phyloP scores from a whole-genome alignment of 2,329 filamentous ascomycete species.

The Botryosphaeria dothidea region DNA sequence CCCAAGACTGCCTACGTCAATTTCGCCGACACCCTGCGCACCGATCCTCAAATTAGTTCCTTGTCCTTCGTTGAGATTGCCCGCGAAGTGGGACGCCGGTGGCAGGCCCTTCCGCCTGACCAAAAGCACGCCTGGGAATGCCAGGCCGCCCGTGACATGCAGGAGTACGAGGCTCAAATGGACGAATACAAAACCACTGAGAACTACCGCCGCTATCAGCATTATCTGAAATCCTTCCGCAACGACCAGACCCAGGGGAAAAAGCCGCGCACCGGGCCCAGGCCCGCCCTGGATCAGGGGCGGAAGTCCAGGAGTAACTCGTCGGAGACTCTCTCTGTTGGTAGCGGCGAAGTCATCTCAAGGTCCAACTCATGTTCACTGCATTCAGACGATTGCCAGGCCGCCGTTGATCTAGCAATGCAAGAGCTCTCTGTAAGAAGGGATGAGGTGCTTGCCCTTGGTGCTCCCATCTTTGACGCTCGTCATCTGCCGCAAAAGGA shows the following conservation, averaged over 20 bases:
- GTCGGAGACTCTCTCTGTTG: not conserved
- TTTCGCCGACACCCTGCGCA: constrained; percentile 41
- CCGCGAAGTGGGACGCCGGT: constrained; percentile 38
- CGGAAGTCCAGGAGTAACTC: constrained; percentile 2
- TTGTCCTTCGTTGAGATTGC: constrained; percentile 43
- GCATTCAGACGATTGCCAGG: constrained; percentile 35
- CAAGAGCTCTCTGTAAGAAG: constrained; percentile 35
- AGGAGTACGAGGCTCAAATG: constrained; percentile 41
- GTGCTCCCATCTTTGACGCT: constrained; percentile 29
- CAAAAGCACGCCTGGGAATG: constrained; percentile 41
- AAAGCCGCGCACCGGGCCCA: not conserved
- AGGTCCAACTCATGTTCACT: constrained; percentile 26
- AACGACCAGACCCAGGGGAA: constrained; percentile 22
- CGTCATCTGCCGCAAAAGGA: constrained; percentile 33
- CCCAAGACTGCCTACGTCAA: constrained; percentile 46
- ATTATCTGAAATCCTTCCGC: constrained; percentile 38
- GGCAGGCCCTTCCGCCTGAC: constrained; percentile 37
- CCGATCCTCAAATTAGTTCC: constrained; percentile 34
- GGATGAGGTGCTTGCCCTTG: constrained; percentile 31
- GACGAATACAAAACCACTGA: constrained; percentile 42
- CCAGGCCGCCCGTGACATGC: constrained; percentile 38
- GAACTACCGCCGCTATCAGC: constrained; percentile 37
- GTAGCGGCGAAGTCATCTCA: constrained; percentile 18
- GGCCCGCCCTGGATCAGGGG: not conserved
- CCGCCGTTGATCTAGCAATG: constrained; percentile 36